Conservation (phyloP, 345 rosid species). For the Salix caprea region DNA sequence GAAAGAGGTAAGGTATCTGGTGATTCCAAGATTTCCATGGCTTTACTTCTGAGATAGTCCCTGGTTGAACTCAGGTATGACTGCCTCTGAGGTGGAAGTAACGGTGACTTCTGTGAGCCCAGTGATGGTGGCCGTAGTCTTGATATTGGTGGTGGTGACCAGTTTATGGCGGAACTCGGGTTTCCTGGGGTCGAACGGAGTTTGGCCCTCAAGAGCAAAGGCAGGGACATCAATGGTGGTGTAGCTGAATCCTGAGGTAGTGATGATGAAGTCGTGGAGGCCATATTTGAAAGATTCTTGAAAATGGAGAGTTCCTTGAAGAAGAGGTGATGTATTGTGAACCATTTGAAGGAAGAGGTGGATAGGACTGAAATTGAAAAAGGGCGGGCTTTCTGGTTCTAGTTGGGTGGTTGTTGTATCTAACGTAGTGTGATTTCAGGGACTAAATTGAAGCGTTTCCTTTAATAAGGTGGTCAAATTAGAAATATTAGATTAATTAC, state of each 20-base stretch:
- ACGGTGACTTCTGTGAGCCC: background rate
- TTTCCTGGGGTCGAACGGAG: background rate
- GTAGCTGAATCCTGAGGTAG: background rate
- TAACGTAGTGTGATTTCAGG: background rate
- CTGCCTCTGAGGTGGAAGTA: background rate
- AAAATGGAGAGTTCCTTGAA: background rate
- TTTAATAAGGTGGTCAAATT: background rate
- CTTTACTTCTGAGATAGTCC: background rate
- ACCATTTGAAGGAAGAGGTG: background rate
- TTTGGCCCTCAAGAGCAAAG: background rate
- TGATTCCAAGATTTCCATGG: background rate
- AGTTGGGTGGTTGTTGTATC: background rate
- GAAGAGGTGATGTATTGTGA: background rate
- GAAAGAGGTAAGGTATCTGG: background rate
- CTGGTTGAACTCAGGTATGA: background rate
- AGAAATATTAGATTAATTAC: background rate
- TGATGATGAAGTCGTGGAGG: background rate
- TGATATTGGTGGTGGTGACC: background rate
- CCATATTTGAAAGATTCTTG: background rate
- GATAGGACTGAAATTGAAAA: background rate
- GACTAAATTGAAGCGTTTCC: background rate
- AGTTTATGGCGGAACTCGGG: background rate
- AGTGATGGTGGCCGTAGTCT: background rate
- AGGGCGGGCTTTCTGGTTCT: background rate
- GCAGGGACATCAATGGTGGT: background rate